Conservation (phyloP, 1,284 basidiomycete species). For the Cutaneotrichosporon curvatum region DNA sequence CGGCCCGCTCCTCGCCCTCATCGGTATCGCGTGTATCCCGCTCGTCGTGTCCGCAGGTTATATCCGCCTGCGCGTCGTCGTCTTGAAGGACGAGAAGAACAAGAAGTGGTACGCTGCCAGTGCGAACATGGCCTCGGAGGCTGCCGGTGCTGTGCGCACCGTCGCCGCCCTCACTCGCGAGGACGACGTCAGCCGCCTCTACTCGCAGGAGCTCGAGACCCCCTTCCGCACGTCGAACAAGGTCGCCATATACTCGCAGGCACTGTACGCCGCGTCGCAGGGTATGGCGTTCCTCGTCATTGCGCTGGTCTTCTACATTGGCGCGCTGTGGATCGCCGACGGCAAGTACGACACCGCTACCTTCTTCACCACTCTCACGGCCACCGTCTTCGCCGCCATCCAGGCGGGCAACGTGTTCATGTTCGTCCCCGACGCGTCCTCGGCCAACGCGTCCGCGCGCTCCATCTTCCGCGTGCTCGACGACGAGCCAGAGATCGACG, state of each 20-base stretch:
- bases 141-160: constrained; percentile 82
- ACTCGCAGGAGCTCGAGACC: constrained; percentile 63
- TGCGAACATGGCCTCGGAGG: constrained; percentile 81
- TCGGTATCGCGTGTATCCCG: constrained; percentile 66
- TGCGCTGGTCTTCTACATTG: constrained; percentile 57
- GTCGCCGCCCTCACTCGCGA: constrained; percentile 83
- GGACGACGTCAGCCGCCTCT: constrained; percentile 64
- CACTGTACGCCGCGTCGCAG: constrained; percentile 73
- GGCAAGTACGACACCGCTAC: constrained; percentile 54
- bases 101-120: constrained; percentile 75
- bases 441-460: constrained; percentile 69
- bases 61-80: constrained; percentile 61
- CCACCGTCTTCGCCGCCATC: constrained; percentile 39
- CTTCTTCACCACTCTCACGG: constrained; percentile 79
- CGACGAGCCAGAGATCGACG: constrained; percentile 65
- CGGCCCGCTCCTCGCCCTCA: constrained; percentile 43
- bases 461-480: constrained; percentile 74
- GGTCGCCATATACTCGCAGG: constrained; percentile 63
- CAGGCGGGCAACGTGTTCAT: constrained; percentile 61
- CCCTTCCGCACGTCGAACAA: constrained; percentile 60
- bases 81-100: constrained; percentile 80
- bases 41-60: constrained; percentile 78
- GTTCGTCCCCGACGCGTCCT: constrained; percentile 87
- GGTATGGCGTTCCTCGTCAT: constrained; percentile 75
- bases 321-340: constrained; percentile 52